Percentiles rank a stretch among this genome's conserved stretches.
Evolutionary conservation across 306 rosid species (phyloP).

Genomic region (Pterocarpus macrocarpus): DNA sequence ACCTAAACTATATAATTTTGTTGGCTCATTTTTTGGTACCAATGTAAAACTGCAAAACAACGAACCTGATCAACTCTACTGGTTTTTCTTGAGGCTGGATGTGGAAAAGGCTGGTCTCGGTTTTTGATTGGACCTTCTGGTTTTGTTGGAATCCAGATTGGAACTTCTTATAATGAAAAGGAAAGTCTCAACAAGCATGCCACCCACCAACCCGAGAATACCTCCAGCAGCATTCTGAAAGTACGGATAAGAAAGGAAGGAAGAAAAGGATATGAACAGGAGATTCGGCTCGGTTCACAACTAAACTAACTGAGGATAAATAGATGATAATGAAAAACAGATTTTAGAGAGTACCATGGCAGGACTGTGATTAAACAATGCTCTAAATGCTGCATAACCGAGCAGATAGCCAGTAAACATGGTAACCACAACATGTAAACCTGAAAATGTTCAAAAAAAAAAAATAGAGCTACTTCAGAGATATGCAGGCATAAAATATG

Average conservation of each 20-base stretch:
- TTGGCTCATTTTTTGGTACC: not conserved
- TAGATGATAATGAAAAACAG: conserved; percentile 9
- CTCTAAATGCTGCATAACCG: conserved; percentile 85
- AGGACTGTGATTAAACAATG: conserved; percentile 77
- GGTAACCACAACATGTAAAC: conserved; percentile 77
- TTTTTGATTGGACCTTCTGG: conserved; percentile 58
- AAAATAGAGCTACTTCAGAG: conserved; percentile 26
- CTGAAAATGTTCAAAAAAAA: conserved; percentile 54
- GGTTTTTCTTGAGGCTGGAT: conserved; percentile 73
- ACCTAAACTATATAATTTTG: conserved; percentile 11
- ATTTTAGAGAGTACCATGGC: conserved; percentile 66
- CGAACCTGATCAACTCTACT: conserved; percentile 52
- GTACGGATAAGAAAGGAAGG: conserved; percentile 26
- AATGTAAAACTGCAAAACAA: conserved; percentile 40
- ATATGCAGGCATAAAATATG: not conserved
- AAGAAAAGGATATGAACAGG: not conserved
- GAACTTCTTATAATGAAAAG: conserved; percentile 78
- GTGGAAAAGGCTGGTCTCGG: conserved; percentile 56
- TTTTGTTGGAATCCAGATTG: conserved; percentile 45
- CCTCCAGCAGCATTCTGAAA: conserved; percentile 94
- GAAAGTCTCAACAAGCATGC: conserved; percentile 93
- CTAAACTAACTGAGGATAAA: conserved; percentile 23
- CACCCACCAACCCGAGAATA: conserved; percentile 80
- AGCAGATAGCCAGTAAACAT: conserved; percentile 91
- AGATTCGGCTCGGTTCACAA: conserved; percentile 15